Evolutionary conservation across 1,284 basidiomycete species (phyloP).

Genomic region (Ceratobasidium sp.): DNA sequence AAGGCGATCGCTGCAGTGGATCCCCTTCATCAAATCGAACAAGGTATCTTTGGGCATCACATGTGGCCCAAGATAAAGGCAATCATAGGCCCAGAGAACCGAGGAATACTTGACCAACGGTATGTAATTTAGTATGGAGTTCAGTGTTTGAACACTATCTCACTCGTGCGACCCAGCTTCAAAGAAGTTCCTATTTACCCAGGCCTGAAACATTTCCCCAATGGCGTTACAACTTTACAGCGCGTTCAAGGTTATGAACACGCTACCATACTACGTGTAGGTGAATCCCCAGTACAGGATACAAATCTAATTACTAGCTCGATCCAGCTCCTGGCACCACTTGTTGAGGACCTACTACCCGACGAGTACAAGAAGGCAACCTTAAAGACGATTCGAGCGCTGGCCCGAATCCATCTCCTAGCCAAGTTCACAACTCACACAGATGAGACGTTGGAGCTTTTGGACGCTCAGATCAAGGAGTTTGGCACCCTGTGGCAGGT

Average conservation of each 20-base stretch:
- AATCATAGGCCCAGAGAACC: background rate
- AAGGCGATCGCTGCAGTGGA: background rate
- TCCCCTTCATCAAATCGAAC: constrained; percentile 1
- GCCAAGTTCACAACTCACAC: background rate
- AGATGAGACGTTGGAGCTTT: background rate
- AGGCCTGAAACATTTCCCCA: background rate
- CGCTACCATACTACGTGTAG: background rate
- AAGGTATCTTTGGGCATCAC: constrained; percentile 5
- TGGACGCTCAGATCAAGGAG: background rate
- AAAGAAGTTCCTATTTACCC: background rate
- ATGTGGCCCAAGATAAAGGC: background rate
- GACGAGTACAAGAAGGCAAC: background rate
- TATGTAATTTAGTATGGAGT: too few relatives aligned
- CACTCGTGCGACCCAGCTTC: too few relatives aligned
- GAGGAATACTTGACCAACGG: background rate
- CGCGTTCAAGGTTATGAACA: background rate
- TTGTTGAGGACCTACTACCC: background rate
- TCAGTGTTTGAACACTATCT: background rate
- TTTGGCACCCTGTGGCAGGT: background rate
- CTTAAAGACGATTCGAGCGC: background rate
- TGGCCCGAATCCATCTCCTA: background rate
- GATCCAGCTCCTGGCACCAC: background rate
- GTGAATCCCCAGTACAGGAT: background rate
- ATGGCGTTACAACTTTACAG: background rate
- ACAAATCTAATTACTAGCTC: too few relatives aligned